Evolutionary conservation across 805 yeast genomes (phyloP).

Genomic region (Kodamaea lidongshanica): DNA sequence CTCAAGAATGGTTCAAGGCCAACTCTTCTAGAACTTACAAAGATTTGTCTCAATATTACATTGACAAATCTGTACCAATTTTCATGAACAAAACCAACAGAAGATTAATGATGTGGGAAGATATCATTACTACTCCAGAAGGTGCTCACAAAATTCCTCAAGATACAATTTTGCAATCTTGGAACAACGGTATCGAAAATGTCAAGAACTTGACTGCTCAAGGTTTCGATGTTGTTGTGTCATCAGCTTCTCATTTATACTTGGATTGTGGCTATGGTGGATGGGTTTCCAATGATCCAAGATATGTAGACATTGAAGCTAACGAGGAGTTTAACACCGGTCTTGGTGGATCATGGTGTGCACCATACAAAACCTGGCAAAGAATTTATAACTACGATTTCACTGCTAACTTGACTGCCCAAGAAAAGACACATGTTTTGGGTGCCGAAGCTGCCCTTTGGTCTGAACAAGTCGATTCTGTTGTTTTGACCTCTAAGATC

Average conservation of each 20-base stretch:
- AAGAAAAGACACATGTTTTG: slow-evolving; percentile 23
- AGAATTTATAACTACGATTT: slow-evolving; percentile 33
- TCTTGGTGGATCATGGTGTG: slow-evolving; percentile 36
- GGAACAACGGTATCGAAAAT: slow-evolving; percentile 19
- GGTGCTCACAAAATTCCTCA: slow-evolving; percentile 24
- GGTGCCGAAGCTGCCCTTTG: slow-evolving; percentile 38
- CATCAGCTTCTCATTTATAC: slow-evolving; percentile 27
- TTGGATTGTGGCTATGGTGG: slow-evolving; percentile 39
- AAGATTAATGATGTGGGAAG: slow-evolving; percentile 39
- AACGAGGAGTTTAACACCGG: slow-evolving; percentile 24
- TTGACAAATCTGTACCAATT: slow-evolving; percentile 30
- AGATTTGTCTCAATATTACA: slow-evolving; percentile 30
- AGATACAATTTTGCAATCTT: slow-evolving; percentile 30
- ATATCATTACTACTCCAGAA: slow-evolving; percentile 18
- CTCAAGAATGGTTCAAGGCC: slow-evolving; percentile 24
- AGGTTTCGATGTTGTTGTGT: slow-evolving; percentile 37
- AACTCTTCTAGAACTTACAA: slow-evolving; percentile 17
- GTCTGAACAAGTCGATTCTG: slow-evolving; percentile 33
- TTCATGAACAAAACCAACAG: slow-evolving; percentile 18
- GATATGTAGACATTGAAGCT: slow-evolving; percentile 21
- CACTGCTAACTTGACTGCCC: slow-evolving; percentile 22
- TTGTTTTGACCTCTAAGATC: slow-evolving; percentile 22
- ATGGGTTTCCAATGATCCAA: slow-evolving; percentile 30
- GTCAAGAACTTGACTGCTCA: slow-evolving; percentile 23
- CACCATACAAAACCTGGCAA: slow-evolving; percentile 41